Percentiles rank a stretch among this genome's conserved stretches.
Conservation (phyloP, 1,284 basidiomycete species). For the Pseudozyma tsukubaensis region DNA sequence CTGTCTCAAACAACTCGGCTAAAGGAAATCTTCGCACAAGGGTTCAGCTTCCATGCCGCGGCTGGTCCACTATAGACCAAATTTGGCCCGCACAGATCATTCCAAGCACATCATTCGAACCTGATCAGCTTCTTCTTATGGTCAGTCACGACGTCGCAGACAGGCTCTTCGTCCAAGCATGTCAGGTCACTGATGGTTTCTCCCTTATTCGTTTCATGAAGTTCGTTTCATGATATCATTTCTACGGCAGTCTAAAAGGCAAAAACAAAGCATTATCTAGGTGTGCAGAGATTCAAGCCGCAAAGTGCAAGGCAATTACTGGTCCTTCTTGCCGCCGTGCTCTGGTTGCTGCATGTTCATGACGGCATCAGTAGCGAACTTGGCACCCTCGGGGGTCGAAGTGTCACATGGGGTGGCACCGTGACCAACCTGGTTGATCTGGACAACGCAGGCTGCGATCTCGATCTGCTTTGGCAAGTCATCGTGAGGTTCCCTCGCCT, state of each 20-base stretch:
- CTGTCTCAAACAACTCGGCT: too few species aligned
- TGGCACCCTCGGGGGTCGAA: constrained; percentile 51
- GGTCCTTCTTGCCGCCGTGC: constrained; percentile 45
- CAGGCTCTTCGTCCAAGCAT: too few species aligned
- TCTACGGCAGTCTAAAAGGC: neutral
- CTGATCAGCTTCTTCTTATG: too few species aligned
- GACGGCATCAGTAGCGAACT: constrained; percentile 33
- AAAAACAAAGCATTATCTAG: neutral
- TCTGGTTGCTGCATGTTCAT: constrained; percentile 31
- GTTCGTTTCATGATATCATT: neutral
- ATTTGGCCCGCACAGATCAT: too few species aligned
- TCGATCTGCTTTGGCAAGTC: constrained; percentile 39
- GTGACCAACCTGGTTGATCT: constrained; percentile 37
- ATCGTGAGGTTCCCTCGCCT: constrained; percentile 30
- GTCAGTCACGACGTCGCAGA: too few species aligned
- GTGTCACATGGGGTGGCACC: constrained; percentile 33
- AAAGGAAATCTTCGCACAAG: too few species aligned
- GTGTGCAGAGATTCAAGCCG: neutral
- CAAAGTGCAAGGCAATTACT: constrained; percentile 10
- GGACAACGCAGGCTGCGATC: constrained; percentile 45
- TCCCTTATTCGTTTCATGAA: too few species aligned
- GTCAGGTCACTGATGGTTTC: too few species aligned
- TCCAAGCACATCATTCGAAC: too few species aligned
- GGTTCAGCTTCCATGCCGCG: too few species aligned
- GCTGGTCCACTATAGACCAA: too few species aligned